Conservation (phyloP, 2,329 filamentous ascomycete genomes). For the Taxawa tesnikishii region DNA sequence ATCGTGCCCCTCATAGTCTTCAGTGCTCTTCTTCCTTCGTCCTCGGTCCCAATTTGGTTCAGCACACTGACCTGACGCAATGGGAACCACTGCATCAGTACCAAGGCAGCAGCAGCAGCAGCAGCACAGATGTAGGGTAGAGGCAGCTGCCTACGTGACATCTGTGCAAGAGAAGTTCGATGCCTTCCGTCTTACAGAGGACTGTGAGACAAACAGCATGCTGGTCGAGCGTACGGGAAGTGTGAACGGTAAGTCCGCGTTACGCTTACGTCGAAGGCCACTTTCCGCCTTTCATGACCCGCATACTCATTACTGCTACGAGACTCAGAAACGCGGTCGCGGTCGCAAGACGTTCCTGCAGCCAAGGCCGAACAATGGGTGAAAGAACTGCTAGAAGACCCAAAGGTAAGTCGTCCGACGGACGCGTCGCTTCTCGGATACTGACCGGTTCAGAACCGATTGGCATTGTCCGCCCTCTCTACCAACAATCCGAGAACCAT, state of each 20-base stretch:
- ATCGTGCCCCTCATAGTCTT: too few relatives aligned
- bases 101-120: conserved; percentile 2
- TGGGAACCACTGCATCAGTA: too few relatives aligned
- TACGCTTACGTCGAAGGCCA: too few relatives aligned
- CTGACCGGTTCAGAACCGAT: conserved; percentile 40
- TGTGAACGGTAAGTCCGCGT: background rate
- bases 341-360: conserved; percentile 12
- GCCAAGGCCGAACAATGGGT: conserved; percentile 18
- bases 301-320: too few relatives aligned
- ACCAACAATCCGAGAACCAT: conserved; percentile 53
- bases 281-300: too few relatives aligned
- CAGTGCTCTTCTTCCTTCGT: too few relatives aligned
- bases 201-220: conserved; percentile 7
- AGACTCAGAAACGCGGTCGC: background rate
- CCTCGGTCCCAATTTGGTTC: too few relatives aligned
- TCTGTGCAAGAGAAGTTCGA: conserved; percentile 19
- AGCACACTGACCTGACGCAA: too few relatives aligned
- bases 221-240: conserved; percentile 1
- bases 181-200: conserved; percentile 16
- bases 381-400: conserved; percentile 19
- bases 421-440: background rate
- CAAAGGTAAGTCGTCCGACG: conserved; percentile 10
- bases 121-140: background rate
- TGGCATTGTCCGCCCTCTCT: conserved; percentile 63
- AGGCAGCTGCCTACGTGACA: background rate